These are phyloP conservation scores for Tuber microsphaerosporum DNA, from an alignment of 495 filamentous ascomycete species.

Conservation along the genomic window DNA sequence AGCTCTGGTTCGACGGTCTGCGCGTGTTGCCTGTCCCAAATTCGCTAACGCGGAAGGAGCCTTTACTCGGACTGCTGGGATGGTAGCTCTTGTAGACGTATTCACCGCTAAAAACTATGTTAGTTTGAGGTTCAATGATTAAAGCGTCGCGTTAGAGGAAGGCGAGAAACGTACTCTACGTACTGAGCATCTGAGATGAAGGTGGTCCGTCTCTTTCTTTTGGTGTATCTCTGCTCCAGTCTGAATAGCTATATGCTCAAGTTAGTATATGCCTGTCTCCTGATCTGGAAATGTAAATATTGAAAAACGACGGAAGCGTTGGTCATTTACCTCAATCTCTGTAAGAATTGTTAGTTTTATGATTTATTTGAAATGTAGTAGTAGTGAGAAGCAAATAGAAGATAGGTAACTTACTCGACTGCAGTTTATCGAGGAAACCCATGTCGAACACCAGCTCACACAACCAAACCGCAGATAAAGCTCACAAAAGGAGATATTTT, in stretches of 20 bases:
- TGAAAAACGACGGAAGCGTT: conserved; percentile 3
- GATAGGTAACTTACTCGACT: conserved; percentile 48
- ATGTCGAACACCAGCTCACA: conserved; percentile 42
- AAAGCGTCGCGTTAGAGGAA: neutral
- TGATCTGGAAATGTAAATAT: neutral
- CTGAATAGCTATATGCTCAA: conserved; percentile 67
- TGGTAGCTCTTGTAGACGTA: conserved; percentile 40
- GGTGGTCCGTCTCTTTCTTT: conserved; percentile 73
- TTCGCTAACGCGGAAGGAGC: conserved; percentile 35
- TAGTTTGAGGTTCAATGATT: conserved; percentile 6
- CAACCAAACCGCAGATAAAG: conserved; percentile 11
- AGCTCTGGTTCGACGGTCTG: conserved; percentile 30
- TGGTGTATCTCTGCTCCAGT: conserved; percentile 85
- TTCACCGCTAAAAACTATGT: conserved; percentile 28
- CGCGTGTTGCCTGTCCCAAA: conserved; percentile 29
- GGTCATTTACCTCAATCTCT: conserved; percentile 33
- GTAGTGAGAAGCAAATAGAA: neutral
- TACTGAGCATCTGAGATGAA: conserved; percentile 81
- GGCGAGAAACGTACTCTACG: conserved; percentile 76
- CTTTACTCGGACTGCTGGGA: conserved; percentile 31
- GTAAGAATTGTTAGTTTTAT: conserved; percentile 20
- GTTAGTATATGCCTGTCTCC: neutral
- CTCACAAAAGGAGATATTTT: conserved; percentile 16
- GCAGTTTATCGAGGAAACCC: conserved; percentile 54
- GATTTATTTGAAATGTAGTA: conserved; percentile 1